Evolutionary conservation across 305 asterid species (phyloP).

Genomic region (Rubia balearica): DNA sequence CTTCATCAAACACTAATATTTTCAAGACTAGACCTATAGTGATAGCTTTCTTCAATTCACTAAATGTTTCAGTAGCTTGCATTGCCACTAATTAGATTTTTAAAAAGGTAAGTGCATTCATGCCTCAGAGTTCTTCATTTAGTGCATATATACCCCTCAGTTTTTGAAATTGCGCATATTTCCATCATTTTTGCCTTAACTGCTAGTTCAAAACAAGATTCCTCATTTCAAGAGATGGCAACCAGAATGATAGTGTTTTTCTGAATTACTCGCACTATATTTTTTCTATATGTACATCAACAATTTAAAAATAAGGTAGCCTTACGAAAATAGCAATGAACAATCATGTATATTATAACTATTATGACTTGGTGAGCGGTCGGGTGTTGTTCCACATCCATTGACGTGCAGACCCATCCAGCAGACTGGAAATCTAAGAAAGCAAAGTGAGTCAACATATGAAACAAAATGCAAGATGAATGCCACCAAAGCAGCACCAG

Average conservation of each 20-base stretch:
- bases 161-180: no score
- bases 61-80: no score
- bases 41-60: no score
- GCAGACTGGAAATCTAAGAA: conserved; percentile 69
- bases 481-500: neutral
- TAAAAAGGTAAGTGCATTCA: no score
- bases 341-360: neutral
- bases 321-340: no score
- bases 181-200: neutral
- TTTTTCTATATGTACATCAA: neutral
- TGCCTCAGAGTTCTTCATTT: no score
- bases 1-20: no score
- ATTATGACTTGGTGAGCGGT: conserved; percentile 41
- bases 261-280: neutral
- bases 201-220: neutral
- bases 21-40: no score
- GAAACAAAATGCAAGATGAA: neutral
- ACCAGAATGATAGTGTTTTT: neutral
- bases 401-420: conserved; percentile 69
- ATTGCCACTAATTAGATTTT: no score
- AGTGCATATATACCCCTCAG: no score
- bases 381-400: conserved; percentile 90
- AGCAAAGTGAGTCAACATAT: conserved; percentile 6
- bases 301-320: neutral
- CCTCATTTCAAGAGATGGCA: neutral